Percentiles rank a stretch among this genome's conserved stretches.
Conservation (phyloP, 2,329 filamentous ascomycete genomes). For the Talaromyces verruculosus region DNA sequence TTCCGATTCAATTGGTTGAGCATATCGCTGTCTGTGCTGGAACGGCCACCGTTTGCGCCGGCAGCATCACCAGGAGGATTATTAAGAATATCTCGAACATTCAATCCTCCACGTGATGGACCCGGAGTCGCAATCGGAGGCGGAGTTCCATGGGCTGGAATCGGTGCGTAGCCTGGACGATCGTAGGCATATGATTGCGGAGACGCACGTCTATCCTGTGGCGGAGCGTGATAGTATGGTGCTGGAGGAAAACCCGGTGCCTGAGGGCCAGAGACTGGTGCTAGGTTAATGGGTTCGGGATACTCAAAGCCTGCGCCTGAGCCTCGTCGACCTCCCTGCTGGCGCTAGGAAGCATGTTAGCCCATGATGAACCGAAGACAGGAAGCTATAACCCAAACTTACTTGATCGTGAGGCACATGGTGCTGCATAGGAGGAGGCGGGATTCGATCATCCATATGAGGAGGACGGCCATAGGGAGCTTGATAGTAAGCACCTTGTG, state of each 20-base stretch:
- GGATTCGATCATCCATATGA: constrained; percentile 30
- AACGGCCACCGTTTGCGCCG: constrained; percentile 36
- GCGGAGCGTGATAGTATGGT: constrained; percentile 39
- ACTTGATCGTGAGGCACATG: constrained; percentile 48
- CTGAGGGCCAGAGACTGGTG: constrained; percentile 48
- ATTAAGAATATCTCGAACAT: constrained; percentile 51
- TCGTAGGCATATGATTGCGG: constrained; percentile 50
- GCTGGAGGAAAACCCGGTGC: constrained; percentile 44
- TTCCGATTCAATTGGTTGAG: constrained; percentile 49
- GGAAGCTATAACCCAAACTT: constrained; percentile 36
- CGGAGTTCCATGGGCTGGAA: constrained; percentile 40
- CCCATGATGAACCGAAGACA: background rate
- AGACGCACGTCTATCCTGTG: constrained; percentile 45
- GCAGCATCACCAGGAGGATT: constrained; percentile 34
- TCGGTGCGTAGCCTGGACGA: constrained; percentile 40
- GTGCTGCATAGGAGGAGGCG: constrained; percentile 39
- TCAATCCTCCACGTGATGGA: constrained; percentile 44
- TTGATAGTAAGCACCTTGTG: constrained; percentile 42
- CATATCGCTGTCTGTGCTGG: constrained; percentile 52
- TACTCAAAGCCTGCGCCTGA: constrained; percentile 49
- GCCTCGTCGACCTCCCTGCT: constrained; percentile 43
- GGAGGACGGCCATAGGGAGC: constrained; percentile 35
- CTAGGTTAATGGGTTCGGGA: constrained; percentile 48
- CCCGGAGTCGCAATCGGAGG: constrained; percentile 41
- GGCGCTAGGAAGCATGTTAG: constrained; percentile 17